Conservation (phyloP, 1,139 yeast species). For the Wickerhamomyces sp. region DNA sequence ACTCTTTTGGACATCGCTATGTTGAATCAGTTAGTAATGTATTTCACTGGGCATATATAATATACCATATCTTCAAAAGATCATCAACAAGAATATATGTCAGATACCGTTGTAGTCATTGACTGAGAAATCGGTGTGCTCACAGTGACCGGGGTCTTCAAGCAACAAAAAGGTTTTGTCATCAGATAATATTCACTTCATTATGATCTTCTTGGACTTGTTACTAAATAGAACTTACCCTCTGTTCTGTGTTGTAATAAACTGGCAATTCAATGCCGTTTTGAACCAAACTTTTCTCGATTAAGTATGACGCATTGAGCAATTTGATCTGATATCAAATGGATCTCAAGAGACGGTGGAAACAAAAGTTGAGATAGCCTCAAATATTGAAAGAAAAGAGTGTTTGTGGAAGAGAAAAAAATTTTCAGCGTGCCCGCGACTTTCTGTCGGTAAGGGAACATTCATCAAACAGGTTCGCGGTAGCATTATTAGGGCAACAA, state of each 20-base stretch:
- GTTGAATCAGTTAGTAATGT: conserved; percentile 16
- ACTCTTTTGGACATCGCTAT: conserved; percentile 27
- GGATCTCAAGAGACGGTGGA: background rate
- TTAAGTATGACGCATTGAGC: background rate
- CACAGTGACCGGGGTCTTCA: conserved; percentile 56
- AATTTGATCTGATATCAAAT: background rate
- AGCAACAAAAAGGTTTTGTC: conserved; percentile 44
- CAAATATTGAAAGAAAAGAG: background rate
- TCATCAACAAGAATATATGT: conserved; percentile 23
- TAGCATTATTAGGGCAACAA: too few species aligned
- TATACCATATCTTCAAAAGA: background rate
- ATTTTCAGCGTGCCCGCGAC: background rate
- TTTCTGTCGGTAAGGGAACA: background rate
- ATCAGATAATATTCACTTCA: conserved; percentile 28
- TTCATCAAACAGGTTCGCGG: background rate
- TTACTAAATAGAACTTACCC: background rate
- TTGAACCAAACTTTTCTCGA: background rate
- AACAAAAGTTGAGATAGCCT: too few species aligned
- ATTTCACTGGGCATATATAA: conserved; percentile 6
- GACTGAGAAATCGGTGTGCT: conserved; percentile 77
- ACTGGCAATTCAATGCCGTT: background rate
- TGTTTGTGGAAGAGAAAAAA: background rate
- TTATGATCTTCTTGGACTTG: too few species aligned
- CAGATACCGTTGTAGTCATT: conserved; percentile 99
- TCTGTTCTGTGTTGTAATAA: background rate